Evolutionary conservation across 768 basidiomycete genomes (phyloP).

Genomic region (Lactarius trivialis): DNA sequence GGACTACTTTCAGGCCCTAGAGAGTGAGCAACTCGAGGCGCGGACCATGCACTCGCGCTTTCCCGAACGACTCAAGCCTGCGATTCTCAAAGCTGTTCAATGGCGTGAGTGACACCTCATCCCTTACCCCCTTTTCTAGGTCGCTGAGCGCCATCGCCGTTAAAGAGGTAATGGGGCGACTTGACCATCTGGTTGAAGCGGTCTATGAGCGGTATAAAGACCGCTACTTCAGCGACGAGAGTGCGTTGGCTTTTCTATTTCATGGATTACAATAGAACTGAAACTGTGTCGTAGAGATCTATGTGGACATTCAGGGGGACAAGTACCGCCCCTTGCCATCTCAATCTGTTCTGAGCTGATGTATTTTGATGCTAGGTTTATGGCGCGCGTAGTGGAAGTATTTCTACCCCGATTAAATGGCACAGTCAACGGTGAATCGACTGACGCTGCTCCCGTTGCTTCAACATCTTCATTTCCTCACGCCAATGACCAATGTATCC

Average conservation of each 20-base stretch:
- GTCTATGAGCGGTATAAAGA: constrained; percentile 96
- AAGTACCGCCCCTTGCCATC: constrained; percentile 49
- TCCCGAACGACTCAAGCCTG: constrained; percentile 86
- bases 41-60: constrained; percentile 86
- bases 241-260: constrained; percentile 41
- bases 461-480: constrained; percentile 36
- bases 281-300: constrained; percentile 50
- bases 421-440: constrained; percentile 13
- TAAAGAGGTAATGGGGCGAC: constrained; percentile 90
- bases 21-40: constrained; percentile 87
- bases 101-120: constrained; percentile 69
- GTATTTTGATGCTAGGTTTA: constrained; percentile 48
- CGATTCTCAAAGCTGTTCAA: constrained; percentile 88
- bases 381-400: constrained; percentile 73
- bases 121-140: constrained; percentile 6
- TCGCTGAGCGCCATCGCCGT: constrained; percentile 20
- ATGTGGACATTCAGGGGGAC: constrained; percentile 81
- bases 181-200: constrained; percentile 91
- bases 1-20: constrained; percentile 90
- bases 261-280: constrained; percentile 1
- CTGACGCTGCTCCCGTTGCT: constrained; percentile 24
- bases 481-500: constrained; percentile 36
- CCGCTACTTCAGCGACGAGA: constrained; percentile 87
- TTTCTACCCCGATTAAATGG: constrained; percentile 44
- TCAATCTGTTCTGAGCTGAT: constrained; percentile 18